A percentile compares a stretch with the other conserved stretches of the same genome.
Evolutionary conservation across 164 flowering plant species (phyloP).

Genomic region (Liquidambar formosana): DNA sequence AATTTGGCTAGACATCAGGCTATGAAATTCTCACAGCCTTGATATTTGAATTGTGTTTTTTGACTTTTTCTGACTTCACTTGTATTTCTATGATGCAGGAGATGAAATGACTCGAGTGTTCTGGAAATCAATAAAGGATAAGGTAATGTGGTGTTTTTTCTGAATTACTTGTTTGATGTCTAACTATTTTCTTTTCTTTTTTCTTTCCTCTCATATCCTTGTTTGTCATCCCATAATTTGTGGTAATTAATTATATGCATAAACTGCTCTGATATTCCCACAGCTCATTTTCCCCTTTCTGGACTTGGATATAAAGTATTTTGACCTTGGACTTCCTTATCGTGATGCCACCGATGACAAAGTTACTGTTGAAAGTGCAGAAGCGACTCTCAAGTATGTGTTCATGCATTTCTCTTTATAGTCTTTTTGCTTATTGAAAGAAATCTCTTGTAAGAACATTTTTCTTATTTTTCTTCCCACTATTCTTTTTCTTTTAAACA

Average conservation of each 20-base stretch:
- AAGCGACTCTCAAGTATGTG: conserved; percentile 92
- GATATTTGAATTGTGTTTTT: too few relatives aligned
- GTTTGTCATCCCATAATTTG: neutral
- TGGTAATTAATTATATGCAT: neutral
- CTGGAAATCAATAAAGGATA: conserved; percentile 85
- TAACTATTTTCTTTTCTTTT: neutral
- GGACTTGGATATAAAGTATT: conserved; percentile 92
- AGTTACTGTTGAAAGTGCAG: conserved; percentile 97
- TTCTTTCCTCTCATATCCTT: neutral
- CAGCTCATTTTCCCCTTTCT: conserved; percentile 90
- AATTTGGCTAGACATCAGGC: neutral
- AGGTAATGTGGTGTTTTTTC: conserved; percentile 42
- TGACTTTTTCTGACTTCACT: neutral
- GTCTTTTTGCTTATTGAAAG: neutral
- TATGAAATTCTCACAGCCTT: neutral
- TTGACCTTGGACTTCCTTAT: conserved; percentile 84
- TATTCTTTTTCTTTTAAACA: neutral
- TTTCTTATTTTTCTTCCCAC: neutral
- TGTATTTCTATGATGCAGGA: conserved; percentile 39
- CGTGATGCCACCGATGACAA: conserved; percentile 98
- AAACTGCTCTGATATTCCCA: conserved; percentile 2
- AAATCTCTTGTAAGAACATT: neutral
- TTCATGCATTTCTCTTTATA: neutral
- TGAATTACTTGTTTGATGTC: neutral
- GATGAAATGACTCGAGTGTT: conserved; percentile 94